Percentiles rank a stretch among this genome's conserved stretches.
phyloP scores from a whole-genome alignment of 768 basidiomycete genomes.

The Pleurotus cornucopiae region DNA sequence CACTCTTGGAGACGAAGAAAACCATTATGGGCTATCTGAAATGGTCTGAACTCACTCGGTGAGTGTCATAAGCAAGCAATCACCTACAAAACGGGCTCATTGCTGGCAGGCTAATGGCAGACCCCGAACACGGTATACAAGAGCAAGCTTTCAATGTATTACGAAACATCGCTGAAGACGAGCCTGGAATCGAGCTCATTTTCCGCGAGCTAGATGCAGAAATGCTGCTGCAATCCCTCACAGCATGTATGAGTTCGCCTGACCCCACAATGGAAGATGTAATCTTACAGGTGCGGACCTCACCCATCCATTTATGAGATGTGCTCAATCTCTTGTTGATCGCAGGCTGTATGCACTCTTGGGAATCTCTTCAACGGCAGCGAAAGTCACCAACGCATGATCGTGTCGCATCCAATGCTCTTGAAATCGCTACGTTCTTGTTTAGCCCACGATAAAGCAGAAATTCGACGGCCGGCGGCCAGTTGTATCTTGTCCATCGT shows the following conservation, averaged over 20 bases:
- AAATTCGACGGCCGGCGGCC: slow-evolving; percentile 58
- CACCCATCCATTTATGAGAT: slow-evolving; percentile 1
- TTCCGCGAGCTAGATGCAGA: slow-evolving; percentile 49
- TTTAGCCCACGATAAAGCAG: slow-evolving; percentile 55
- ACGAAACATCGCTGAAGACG: slow-evolving; percentile 63
- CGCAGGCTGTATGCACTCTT: slow-evolving; percentile 51
- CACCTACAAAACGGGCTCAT: not conserved
- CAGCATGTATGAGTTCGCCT: slow-evolving; percentile 42
- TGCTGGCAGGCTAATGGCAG: slow-evolving; percentile 38
- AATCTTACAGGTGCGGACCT: slow-evolving; percentile 39
- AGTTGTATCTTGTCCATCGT: slow-evolving; percentile 57
- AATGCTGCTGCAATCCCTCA: slow-evolving; percentile 40
- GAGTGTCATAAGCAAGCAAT: slow-evolving; percentile 16
- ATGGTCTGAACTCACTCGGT: slow-evolving; percentile 62
- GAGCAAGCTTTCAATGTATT: slow-evolving; percentile 71
- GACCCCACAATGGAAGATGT: slow-evolving; percentile 40
- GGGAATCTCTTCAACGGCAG: slow-evolving; percentile 68
- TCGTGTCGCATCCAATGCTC: slow-evolving; percentile 48
- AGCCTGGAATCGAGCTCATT: slow-evolving; percentile 59
- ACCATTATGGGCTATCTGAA: slow-evolving; percentile 65
- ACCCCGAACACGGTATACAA: slow-evolving; percentile 50
- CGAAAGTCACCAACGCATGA: slow-evolving; percentile 41
- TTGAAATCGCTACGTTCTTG: slow-evolving; percentile 51
- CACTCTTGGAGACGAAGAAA: slow-evolving; percentile 53
- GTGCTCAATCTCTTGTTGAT: not conserved